These are phyloP conservation scores for Glomus cerebriforme DNA, from an alignment of 192 early-diverging fungal genomes.

Conservation along the genomic window DNA sequence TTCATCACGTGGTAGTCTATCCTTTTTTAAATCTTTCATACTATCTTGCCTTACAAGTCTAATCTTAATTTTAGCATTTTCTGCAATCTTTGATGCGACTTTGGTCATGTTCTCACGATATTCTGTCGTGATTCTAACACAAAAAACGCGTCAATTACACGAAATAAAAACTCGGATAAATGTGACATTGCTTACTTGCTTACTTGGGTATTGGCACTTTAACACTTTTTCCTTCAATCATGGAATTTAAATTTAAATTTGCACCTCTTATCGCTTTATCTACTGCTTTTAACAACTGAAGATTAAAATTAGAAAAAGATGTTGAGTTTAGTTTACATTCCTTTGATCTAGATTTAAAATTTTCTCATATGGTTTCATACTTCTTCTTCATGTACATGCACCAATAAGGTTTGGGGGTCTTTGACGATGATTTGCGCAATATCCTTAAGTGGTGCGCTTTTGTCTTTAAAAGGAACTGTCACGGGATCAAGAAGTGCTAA, in stretches of 20 bases:
- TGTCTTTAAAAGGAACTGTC: conserved; percentile 58
- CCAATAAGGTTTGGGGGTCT: conserved; percentile 80
- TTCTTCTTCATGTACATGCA: conserved; percentile 74
- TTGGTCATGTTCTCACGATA: conserved; percentile 74
- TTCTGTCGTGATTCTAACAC: conserved; percentile 67
- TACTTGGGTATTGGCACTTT: conserved; percentile 83
- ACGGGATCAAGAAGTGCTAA: conserved; percentile 73
- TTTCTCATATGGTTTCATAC: conserved; percentile 40
- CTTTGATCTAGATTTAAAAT: neutral
- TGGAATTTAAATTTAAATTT: conserved; percentile 79
- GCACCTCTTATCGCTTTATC: conserved; percentile 79
- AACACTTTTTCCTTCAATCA: conserved; percentile 67
- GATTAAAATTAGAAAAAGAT: neutral
- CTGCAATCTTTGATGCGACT: conserved; percentile 57
- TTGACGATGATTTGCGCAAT: conserved; percentile 79
- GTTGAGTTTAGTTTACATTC: neutral
- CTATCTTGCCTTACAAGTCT: conserved; percentile 71
- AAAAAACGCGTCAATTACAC: neutral
- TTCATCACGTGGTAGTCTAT: conserved; percentile 59
- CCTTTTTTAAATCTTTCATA: conserved; percentile 73
- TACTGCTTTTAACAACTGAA: conserved; percentile 50
- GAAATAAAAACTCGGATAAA: neutral
- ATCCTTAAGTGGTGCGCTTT: conserved; percentile 58
- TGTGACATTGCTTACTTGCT: conserved; percentile 42
- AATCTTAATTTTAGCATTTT: conserved; percentile 67